Conservation (phyloP, 2,329 filamentous ascomycete species). For the Aspergillus clavatus region DNA sequence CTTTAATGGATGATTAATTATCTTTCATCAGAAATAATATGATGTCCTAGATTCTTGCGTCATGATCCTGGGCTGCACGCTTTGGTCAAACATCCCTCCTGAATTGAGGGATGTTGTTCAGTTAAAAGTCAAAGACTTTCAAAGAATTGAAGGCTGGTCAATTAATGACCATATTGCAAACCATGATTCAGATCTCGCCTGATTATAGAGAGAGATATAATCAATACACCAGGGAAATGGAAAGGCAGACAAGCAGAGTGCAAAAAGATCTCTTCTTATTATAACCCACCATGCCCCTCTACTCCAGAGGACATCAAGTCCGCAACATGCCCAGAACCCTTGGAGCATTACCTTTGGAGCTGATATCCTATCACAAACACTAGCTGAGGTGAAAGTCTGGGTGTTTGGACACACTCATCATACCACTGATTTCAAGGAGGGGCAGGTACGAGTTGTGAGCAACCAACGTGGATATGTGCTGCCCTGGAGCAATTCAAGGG, state of each 20-base stretch:
- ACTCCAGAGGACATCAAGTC: slow-evolving; percentile 46
- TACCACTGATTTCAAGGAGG: slow-evolving; percentile 37
- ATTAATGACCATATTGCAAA: slow-evolving; percentile 46
- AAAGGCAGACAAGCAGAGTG: neutral
- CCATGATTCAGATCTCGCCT: slow-evolving; percentile 47
- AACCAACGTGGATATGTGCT: slow-evolving; percentile 44
- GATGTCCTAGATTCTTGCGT: slow-evolving; percentile 31
- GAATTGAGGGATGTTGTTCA: slow-evolving; percentile 38
- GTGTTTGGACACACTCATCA: slow-evolving; percentile 46
- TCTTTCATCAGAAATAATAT: slow-evolving; percentile 24
- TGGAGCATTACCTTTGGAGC: slow-evolving; percentile 52
- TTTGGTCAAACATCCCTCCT: slow-evolving; percentile 51
- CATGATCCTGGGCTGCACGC: slow-evolving; percentile 54
- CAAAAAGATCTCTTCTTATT: slow-evolving; percentile 40
- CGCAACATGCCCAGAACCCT: slow-evolving; percentile 45
- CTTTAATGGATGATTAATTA: slow-evolving; percentile 22
- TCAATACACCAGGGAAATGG: slow-evolving; percentile 13
- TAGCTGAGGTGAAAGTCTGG: slow-evolving; percentile 36
- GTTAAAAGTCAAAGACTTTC: slow-evolving; percentile 50
- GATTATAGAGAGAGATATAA: slow-evolving; percentile 44
- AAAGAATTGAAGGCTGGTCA: slow-evolving; percentile 51
- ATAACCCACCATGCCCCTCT: slow-evolving; percentile 57
- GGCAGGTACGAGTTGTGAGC: slow-evolving; percentile 34
- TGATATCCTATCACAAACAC: slow-evolving; percentile 37
- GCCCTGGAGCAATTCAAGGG: slow-evolving; percentile 16